Conservation (phyloP, 345 rosid species). For the Heritiera littoralis region DNA sequence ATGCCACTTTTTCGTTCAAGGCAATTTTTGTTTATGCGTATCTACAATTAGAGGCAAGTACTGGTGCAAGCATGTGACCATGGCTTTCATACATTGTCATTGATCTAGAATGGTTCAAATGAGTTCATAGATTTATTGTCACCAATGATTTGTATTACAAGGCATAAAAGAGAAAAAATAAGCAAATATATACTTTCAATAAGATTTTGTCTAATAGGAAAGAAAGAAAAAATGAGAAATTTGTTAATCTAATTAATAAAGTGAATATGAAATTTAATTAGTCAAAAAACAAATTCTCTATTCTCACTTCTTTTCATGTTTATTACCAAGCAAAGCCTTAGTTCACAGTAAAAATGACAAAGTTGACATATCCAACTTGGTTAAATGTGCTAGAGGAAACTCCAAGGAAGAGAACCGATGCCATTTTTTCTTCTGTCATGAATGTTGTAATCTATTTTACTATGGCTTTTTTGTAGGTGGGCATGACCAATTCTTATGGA, state of each 20-base stretch:
- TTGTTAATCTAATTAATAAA: no score
- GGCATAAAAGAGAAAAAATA: neutral
- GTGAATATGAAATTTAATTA: no score
- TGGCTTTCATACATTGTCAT: neutral
- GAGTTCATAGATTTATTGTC: neutral
- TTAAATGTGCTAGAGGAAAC: neutral
- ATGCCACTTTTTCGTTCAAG: neutral
- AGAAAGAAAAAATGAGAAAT: no score
- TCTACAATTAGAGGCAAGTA: neutral
- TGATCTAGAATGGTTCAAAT: neutral
- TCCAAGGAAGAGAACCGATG: no score
- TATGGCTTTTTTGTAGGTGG: constrained; percentile 48
- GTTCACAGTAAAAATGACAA: neutral
- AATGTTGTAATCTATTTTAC: no score
- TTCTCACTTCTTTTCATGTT: no score
- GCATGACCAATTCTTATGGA: constrained; percentile 65
- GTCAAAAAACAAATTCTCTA: no score
- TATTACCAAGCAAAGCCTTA: neutral
- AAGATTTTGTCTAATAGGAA: no score
- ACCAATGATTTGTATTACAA: neutral
- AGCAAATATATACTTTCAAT: neutral
- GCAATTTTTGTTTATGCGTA: neutral
- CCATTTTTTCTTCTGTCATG: neutral
- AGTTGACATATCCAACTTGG: no score
- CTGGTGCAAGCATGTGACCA: neutral